Conservation (phyloP, 345 rosid species). For the Linum usitatissimum region DNA sequence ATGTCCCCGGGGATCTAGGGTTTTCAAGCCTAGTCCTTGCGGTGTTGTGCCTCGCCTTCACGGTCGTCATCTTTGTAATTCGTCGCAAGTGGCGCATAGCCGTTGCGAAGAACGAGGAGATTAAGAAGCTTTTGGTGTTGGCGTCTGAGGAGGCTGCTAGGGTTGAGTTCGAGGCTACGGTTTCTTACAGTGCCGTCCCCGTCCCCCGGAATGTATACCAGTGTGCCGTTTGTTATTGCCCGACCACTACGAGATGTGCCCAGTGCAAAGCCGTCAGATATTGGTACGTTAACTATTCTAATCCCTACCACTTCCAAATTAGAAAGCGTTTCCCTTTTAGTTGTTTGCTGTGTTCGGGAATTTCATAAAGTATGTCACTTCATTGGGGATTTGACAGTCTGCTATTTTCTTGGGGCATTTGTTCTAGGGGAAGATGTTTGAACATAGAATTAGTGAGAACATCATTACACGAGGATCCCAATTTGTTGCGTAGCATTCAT, state of each 20-base stretch:
- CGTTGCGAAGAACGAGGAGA: constrained; percentile 54
- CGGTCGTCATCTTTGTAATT: constrained; percentile 33
- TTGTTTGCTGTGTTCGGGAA: not conserved
- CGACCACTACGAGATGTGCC: constrained; percentile 74
- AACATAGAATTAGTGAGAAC: not conserved
- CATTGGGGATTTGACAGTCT: not conserved
- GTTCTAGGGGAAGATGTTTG: not conserved
- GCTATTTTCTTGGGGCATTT: not conserved
- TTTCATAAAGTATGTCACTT: not conserved
- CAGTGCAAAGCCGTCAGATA: constrained; percentile 82
- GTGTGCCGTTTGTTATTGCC: constrained; percentile 67
- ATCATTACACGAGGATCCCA: not conserved
- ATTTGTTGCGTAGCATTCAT: not conserved
- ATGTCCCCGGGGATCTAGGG: constrained; percentile 74
- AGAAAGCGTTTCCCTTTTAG: not conserved
- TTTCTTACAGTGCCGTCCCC: constrained; percentile 28
- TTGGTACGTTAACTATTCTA: constrained; percentile 41
- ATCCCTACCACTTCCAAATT: not conserved
- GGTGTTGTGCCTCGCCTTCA: constrained; percentile 35
- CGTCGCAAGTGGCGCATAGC: constrained; percentile 65
- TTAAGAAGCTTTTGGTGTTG: constrained; percentile 57
- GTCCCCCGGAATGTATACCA: constrained; percentile 27
- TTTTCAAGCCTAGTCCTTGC: constrained; percentile 59
- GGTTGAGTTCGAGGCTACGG: constrained; percentile 72
- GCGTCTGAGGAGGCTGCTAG: constrained; percentile 79